Base-by-base conservation (phyloP, 805 yeast species). In the Wickerhamomyces subpelliculosus region DNA sequence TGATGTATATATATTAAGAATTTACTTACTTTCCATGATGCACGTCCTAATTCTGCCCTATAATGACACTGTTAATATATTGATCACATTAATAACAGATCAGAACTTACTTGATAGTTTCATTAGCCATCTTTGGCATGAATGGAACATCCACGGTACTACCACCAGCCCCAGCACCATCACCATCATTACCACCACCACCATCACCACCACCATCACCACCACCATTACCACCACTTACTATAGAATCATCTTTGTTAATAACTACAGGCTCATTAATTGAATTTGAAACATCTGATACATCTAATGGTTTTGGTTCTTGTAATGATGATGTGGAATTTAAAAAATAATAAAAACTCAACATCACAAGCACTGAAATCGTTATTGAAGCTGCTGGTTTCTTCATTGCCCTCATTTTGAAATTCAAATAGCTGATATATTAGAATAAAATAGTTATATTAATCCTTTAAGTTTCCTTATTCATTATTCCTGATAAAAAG, bases 111-210 rank as follows among this genome's bases (percentile, higher is more conserved):
- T 78, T 75, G 37, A 78, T 64, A 0, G 88, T 82, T 47, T 80
- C 88, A 59, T 90, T 90, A 13, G 84, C 84, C 95, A 93, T 88
- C 48, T 85, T 75, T 7, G 95, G 95, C 98, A 93, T 93, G 53
- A 54, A 52, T n/a, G 55, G 49, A 8, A 39, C 34, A 19, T 42
- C 44, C 5, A 26, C 41, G 19, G 25, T 30, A 5, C 10, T 13
- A 14, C n/a, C 17, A 14, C 25, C 19, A 11, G 31, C 9, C n/a
- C n/a, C n/a, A n/a, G n/a, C n/a, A n/a, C n/a, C n/a, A n/a, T n/a
- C n/a, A n/a, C n/a, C n/a, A n/a, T n/a, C n/a, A n/a, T n/a, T n/a
- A n/a, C n/a, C n/a, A n/a, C n/a, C n/a, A n/a, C n/a, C n/a, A n/a
- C n/a, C n/a, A n/a, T n/a, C n/a, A n/a, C n/a, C n/a, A n/a, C n/a